These are phyloP conservation scores for Allodekkera sacchari DNA, from an alignment of 805 yeast species.

Conservation along the genomic window DNA sequence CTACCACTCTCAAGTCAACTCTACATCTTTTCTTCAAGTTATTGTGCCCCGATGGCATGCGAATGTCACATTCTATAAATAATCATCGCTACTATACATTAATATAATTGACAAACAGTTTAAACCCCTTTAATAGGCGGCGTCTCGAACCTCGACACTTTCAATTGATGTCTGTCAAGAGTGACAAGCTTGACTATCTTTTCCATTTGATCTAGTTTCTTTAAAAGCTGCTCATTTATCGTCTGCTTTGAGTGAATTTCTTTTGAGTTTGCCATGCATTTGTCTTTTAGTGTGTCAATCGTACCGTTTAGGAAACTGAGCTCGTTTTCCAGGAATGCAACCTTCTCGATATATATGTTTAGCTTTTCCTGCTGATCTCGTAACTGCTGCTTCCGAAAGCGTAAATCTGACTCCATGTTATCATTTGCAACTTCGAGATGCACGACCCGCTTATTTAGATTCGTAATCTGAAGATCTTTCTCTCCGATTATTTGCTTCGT, in stretches of 20 bases:
- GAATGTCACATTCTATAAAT: too few species aligned
- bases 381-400: slow-evolving; percentile 9
- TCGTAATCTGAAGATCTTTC: slow-evolving; percentile 5
- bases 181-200: slow-evolving; percentile 3
- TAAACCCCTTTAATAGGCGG: slow-evolving; percentile 15
- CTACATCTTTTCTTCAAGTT: too few species aligned
- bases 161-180: slow-evolving; percentile 13
- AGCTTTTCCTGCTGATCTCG: slow-evolving; percentile 8
- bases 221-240: background rate
- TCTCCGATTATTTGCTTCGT: background rate
- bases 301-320: background rate
- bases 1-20: too few species aligned
- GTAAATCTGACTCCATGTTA: slow-evolving; percentile 13
- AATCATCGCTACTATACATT: background rate
- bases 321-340: slow-evolving; percentile 20
- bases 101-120: background rate
- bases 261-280: slow-evolving; percentile 1
- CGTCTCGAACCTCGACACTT: slow-evolving; percentile 17
- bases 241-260: slow-evolving; percentile 1
- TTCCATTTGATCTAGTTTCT: slow-evolving; percentile 1
- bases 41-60: too few species aligned
- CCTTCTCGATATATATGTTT: slow-evolving; percentile 14
- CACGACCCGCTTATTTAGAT: slow-evolving; percentile 10
- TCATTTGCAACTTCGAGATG: slow-evolving; percentile 19
- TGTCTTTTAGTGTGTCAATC: background rate